phyloP scores from a whole-genome alignment of 176 grass and related monocot genomes.

The Musa troglodytarum region DNA sequence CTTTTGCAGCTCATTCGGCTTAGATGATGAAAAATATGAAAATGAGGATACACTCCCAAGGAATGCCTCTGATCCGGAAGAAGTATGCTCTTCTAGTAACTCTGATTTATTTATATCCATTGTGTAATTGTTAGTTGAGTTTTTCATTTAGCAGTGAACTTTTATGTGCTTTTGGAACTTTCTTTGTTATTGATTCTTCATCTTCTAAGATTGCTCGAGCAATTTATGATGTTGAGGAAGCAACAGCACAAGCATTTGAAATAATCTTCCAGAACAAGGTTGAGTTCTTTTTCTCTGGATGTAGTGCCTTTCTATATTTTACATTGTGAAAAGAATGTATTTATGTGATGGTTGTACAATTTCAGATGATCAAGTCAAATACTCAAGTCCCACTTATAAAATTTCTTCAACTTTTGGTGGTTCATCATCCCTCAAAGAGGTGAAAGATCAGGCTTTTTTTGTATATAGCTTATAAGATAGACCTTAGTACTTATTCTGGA shows the following conservation, averaged over 20 bases:
- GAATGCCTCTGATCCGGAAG: slow-evolving; percentile 61
- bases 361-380: slow-evolving; percentile 83
- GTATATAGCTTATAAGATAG: slow-evolving; percentile 4
- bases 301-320: neutral
- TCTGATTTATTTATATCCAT: neutral
- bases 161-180: neutral
- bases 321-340: neutral
- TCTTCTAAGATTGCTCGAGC: slow-evolving; percentile 61
- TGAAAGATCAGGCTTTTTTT: slow-evolving; percentile 22
- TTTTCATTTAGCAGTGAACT: neutral
- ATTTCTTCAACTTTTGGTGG: slow-evolving; percentile 88
- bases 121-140: neutral
- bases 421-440: slow-evolving; percentile 98
- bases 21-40: slow-evolving; percentile 81
- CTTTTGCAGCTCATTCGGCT: slow-evolving; percentile 74
- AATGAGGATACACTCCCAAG: slow-evolving; percentile 70
- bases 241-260: slow-evolving; percentile 69
- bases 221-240: slow-evolving; percentile 91
- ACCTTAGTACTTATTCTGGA: slow-evolving; percentile 4
- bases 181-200: slow-evolving; percentile 21
- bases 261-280: slow-evolving; percentile 96
- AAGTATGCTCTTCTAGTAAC: slow-evolving; percentile 31
- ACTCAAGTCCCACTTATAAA: slow-evolving; percentile 66
- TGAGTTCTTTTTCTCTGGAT: slow-evolving; percentile 21
- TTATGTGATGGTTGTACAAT: slow-evolving; percentile 8